Base-by-base conservation (phyloP, 176 grass and related monocot genomes). In the Thinopyrum elongatum region DNA sequence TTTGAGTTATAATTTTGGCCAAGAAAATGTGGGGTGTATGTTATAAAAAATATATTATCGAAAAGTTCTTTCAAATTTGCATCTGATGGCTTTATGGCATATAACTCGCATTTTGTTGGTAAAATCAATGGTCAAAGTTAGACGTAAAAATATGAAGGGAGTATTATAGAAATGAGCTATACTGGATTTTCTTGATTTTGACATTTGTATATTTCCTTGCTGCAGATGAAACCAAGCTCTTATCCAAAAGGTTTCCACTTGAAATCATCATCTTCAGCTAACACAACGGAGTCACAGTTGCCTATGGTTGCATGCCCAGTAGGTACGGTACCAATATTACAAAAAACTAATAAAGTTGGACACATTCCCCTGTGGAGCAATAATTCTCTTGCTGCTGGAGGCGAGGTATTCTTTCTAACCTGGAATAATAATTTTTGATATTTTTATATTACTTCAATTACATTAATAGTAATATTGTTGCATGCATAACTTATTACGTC, bases 311-410 rank as follows among this genome's bases (percentile, higher is more conserved):
- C 31, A 55, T 78, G 55, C 55, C 76, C 76, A 38, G 6, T n/a
- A 38, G 31, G 76, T 61, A 78, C 76, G 3, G 35, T 78, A 10
- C 76, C 76, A 61, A 36, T 78, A 38, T 53, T 78, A 61, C 21
- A 30, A 4, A 60, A 33, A 22, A 22, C 19, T n/a, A 16, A 16
- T 26, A 38, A 60, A 47, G n/a, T 22, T 5, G 12, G 22, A 25
- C 39, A 8, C n/a, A 46, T 42, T 26, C 21, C 22, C 8, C 9
- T 21, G 0, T 25, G 21, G 53, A 61, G 59, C 1, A 25, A 9
- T n/a, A 23, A 10, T 25, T 61, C 59, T 61, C 8, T 25, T 61
- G 59, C 8, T 25, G 59, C 3, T 26, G 59, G 59, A 61, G 59
- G 59, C 9, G 59, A 61, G 59, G 59, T 61, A 61, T 11, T 61